Conservation (phyloP, 2,329 filamentous ascomycete species). For the Zasmidium angulare region DNA sequence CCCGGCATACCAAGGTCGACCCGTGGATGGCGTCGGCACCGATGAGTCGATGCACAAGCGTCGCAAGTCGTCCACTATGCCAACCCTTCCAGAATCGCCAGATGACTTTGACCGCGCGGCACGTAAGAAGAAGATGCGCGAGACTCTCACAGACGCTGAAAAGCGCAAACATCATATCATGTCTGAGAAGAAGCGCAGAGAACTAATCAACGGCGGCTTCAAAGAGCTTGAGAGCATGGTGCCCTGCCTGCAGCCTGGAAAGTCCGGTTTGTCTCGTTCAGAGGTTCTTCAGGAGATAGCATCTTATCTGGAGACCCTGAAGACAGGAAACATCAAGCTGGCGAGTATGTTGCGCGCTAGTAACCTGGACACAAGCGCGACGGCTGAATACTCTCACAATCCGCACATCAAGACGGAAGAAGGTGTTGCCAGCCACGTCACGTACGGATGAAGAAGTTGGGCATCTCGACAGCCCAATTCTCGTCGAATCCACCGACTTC, state of each 20-base stretch:
- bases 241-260: slow-evolving; percentile 67
- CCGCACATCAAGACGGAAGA: not conserved
- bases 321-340: slow-evolving; percentile 59
- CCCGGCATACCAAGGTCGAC: not conserved
- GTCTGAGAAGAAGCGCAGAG: slow-evolving; percentile 82
- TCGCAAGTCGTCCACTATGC: not conserved
- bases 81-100: not conserved
- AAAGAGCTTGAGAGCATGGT: slow-evolving; percentile 76
- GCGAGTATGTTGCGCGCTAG: not conserved
- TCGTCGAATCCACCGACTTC: too few relatives aligned
- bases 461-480: too few relatives aligned
- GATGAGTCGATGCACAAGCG: not conserved
- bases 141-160: slow-evolving; percentile 72
- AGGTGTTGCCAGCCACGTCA: not conserved
- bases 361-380: not conserved
- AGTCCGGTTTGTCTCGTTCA: slow-evolving; percentile 73
- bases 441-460: too few relatives aligned
- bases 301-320: slow-evolving; percentile 73
- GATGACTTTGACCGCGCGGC: not conserved
- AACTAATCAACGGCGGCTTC: slow-evolving; percentile 78
- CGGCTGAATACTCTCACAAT: not conserved
- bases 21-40: not conserved
- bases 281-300: slow-evolving; percentile 72
- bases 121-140: slow-evolving; percentile 15
- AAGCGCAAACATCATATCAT: slow-evolving; percentile 84